Evolutionary conservation across 2,329 filamentous ascomycete species (phyloP), one percentile per base, ranked within the genome.

Genomic region (Didymella exigua): DNA sequence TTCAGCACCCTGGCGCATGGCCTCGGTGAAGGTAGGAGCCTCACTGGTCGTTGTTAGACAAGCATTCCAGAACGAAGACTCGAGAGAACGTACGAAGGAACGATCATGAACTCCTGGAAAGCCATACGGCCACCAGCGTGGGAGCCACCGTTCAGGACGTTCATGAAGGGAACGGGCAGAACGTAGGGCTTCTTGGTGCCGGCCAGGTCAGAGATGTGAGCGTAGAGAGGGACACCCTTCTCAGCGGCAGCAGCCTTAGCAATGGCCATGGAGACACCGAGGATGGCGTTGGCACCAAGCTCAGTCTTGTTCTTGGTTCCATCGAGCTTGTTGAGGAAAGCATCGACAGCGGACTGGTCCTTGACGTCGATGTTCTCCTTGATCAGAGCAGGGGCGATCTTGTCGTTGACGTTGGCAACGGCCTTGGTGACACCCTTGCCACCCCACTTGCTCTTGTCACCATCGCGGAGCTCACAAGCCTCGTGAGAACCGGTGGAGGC

Each of bases 1-100:
- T 82, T 99, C 95, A 71, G 93, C 82, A 79, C 95, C 95, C 82
- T 96, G 91, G 78, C 93, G 93, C 82, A 99, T 88, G 76, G 89
- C 95, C 85, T 99, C 95, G 69, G 88, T 87, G 87, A 99, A 99
- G 61, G 90, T 88, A 59, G 92, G 89, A 67, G 95, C 95, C 61
- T 87, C 84, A 68, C 89, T 91, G 58, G 19, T 13, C 21, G 13
- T 29, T 60, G 56, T 56, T 45, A 53, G 36, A 29, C 49, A 19
- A 67, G 27, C 69, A 63, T 49, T 43, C 23, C n/a, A 18, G 31
- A 38, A 42, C n/a, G 2, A 23, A 21, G n/a, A 31, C 2, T 27
- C 30, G 26, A 9, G 36, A 34, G 36, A 50, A 54, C 77, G 68
- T 70, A 80, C 78, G 65, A 73, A 60, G 79, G 79, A 53, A 81